A percentile compares a stretch with the other conserved stretches of the same genome.
Conservation (phyloP, 2,329 filamentous ascomycete species). For the Colletotrichum truncatum region DNA sequence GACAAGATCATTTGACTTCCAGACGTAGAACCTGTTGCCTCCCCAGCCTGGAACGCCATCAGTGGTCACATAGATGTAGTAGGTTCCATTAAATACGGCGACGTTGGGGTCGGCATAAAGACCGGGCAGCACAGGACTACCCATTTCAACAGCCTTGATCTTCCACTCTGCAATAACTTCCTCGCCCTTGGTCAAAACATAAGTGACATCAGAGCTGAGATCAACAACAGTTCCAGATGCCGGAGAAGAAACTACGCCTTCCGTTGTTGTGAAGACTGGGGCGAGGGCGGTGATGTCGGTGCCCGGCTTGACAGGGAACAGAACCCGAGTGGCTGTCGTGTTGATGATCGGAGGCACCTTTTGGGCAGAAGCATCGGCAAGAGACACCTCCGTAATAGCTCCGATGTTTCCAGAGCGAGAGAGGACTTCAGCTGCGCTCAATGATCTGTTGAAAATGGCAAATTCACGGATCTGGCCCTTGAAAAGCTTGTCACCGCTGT, state of each 20-base stretch:
- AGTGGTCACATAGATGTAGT: constrained; percentile 58
- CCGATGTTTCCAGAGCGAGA: constrained; percentile 22
- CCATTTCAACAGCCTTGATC: constrained; percentile 31
- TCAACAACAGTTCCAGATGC: constrained; percentile 32
- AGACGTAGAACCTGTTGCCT: constrained; percentile 56
- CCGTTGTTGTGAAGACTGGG: constrained; percentile 32
- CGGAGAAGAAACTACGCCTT: constrained; percentile 31
- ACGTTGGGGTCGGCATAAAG: constrained; percentile 58
- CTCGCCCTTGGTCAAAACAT: constrained; percentile 26
- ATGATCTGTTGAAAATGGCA: constrained; percentile 34
- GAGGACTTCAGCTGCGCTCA: constrained; percentile 31
- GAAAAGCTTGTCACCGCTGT: constrained; percentile 33
- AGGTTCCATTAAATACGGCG: constrained; percentile 50
- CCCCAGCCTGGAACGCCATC: constrained; percentile 56
- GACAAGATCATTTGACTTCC: constrained; percentile 54
- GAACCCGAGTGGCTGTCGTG: constrained; percentile 22
- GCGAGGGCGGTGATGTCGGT: constrained; percentile 31
- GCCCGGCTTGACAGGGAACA: constrained; percentile 33
- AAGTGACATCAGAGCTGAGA: constrained; percentile 28
- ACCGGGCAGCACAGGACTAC: constrained; percentile 47
- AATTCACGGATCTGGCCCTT: constrained; percentile 35
- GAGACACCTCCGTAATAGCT: constrained; percentile 23
- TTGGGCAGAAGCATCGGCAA: constrained; percentile 24
- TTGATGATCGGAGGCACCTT: constrained; percentile 32
- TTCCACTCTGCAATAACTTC: constrained; percentile 22